Evolutionary conservation across 805 yeast species (phyloP), one percentile per base, ranked within the genome.

Genomic region (Zygosaccharomyces kombuchaensis): DNA sequence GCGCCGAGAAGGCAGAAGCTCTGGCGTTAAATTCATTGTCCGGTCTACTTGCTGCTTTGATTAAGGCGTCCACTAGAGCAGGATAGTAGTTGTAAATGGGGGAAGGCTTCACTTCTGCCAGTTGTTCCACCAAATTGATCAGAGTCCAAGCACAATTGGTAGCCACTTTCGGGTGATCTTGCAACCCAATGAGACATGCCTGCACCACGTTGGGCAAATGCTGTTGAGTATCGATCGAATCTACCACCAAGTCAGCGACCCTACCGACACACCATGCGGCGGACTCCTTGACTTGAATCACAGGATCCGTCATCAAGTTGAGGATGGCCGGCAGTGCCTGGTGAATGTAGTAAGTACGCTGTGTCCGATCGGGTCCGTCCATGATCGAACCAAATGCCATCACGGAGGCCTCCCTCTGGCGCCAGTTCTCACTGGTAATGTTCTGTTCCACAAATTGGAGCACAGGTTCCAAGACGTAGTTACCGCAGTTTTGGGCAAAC

Each of bases 61-160:
- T 59, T 56, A 91, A 74, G 1, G 81, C 77, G 32, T 88, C 89
- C 17, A 88, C 78, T 43, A 93, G 69, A 12, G 73, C 70, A 19
- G 74, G 75, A 61, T 87, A 89, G 65, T 80, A 91, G 50, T 74
- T 82, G 22, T 96, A 84, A 70, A 93, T 74, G 19, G 81, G 74
- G 26, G 86, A 79, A 9, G 85, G 70, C 27, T 71, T 66, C 9
- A 54, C 47, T 31, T 58, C 63, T 9, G 75, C 71, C 47, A 90
- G 69, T 68, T 89, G 96, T 67, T 91, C 98, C 22, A 87, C 77
- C 53, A 93, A 73, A 66, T 93, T 93, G 68, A 93, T 93, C 51
- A 93, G 73, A 5, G 97, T 82, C 99, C 99, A 93, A 67, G 98
- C 88, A 69, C 96, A 88, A 72, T 93, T 93, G n/a, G 96, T 88